Base-by-base conservation (phyloP, 208 protist genomes). In the Acanthamoeba lenticulata region DNA sequence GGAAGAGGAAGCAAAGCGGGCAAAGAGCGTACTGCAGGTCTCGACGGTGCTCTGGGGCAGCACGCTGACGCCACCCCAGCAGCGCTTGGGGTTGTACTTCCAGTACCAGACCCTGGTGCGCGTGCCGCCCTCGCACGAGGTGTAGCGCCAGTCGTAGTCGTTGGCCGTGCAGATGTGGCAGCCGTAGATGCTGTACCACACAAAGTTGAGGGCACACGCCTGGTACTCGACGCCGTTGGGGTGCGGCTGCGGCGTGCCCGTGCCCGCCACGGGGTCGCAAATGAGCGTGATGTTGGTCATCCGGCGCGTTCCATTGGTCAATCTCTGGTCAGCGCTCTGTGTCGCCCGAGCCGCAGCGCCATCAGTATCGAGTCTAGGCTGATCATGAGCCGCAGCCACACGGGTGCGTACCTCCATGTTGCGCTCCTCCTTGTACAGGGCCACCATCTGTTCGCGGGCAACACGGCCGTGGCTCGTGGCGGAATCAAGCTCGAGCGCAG, bases 11-110 rank as follows among this genome's bases (percentile, higher is more conserved):
- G 36, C 15, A 29, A n/a, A 1, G 9, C 38, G 21, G 72, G 34
- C 11, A 44, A n/a, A n/a, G n/a, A n/a, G n/a, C 44, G 44, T 86
- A 86, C 77, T 47, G 77, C 77, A 86, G 38, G 44, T 13, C 77
- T 86, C 77, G 2, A 32, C 32, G n/a, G 19, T 21, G 44, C 0
- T 86, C 44, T 86, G 77, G n/a, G 90, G 90, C 21, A 65, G 90
- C 62, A 93, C 1, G 36, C 3, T 60, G 21, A 81, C 34, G 27
- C 49, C 90, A 36, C 90, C 90, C 42, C 44, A 55, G 32, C 90
- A 93, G 42, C 90, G 90, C 90, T 93, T 93, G 21, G 90, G 90
- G 44, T 83, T 93, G 69, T 93, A 93, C 44, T 93, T 93, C 90
- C 90, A 93, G 67, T 45, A 74, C 9, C 13, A 93, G 44, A 81